Base-by-base conservation (phyloP, 495 filamentous ascomycete genomes). In the Penicillium tannophilum region DNA sequence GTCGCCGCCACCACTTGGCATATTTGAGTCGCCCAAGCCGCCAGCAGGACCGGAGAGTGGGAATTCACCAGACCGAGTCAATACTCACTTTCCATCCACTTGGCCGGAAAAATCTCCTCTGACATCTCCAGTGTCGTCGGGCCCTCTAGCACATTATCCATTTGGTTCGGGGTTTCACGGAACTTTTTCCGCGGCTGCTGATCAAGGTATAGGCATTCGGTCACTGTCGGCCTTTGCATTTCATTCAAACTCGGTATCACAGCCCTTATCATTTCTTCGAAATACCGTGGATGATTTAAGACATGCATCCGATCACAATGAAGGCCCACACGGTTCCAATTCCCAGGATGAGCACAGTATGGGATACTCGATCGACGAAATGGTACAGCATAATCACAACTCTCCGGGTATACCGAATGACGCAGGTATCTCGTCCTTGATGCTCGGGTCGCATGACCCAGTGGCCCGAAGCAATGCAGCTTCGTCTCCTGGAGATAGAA, bases 201-300 rank as follows among this genome's bases (percentile, higher is more conserved):
- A 72, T 43, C 68, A 72, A 17, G 64, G 57, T 19, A 66, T 70
- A 1, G 71, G 67, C 10, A 60, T 77, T n/a, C 55, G 64, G 6
- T 65, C 68, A n/a, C 60, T 76, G 1, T 64, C 68, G 20, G 56
- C 62, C 2, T 74, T 78, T 47, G 59, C 60, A 6, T 73, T 76
- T 33, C 67, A 65, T 5, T 53, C 69, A n/a, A 70, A 55, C 42
- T 58, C 69, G 0, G 64, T 74, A 0, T 73, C 76, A 1, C 72
- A 72, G 45, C 70, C 75, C 19, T 63, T 68, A 10, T 79, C 74
- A 2, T 75, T 72, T 46, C 64, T 78, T 56, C 75, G 73, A 7
- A 70, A 72, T 16, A 62, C 72, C 6, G 17, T 63, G 1, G 68
- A 70, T 43, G 47, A 45, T 9, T 39, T 64, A 1, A 48, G 49